Conservation (phyloP, 306 rosid genomes). For the Citrullus colocynthis region DNA sequence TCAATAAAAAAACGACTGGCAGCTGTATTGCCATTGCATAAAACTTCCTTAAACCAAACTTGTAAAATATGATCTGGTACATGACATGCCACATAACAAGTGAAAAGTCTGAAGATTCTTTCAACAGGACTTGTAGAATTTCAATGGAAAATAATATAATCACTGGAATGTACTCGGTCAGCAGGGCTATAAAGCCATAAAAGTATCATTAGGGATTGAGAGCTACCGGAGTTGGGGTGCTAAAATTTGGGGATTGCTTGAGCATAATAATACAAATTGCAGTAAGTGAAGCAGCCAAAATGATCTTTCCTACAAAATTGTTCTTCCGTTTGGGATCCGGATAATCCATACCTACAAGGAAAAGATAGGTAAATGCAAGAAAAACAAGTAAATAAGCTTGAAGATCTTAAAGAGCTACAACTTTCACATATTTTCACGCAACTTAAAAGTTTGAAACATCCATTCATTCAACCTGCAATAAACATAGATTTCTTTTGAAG, state of each 20-base stretch:
- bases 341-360: constrained; percentile 65
- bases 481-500: neutral
- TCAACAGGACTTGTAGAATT: neutral
- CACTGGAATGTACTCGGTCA: neutral
- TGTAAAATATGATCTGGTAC: neutral
- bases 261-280: constrained; percentile 69
- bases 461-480: neutral
- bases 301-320: constrained; percentile 49
- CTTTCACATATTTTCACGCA: neutral
- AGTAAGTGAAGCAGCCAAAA: constrained; percentile 62
- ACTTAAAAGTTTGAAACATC: neutral
- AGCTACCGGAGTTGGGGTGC: constrained; percentile 58
- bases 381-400: neutral
- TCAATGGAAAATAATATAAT: neutral
- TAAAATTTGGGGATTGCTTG: constrained; percentile 72
- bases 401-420: constrained; percentile 2
- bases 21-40: neutral
- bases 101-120: neutral
- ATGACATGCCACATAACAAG: neutral
- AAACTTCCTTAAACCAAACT: neutral
- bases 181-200: neutral
- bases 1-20: neutral
- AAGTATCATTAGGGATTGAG: neutral
- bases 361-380: neutral
- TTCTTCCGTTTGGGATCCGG: constrained; percentile 73